Percentiles rank a stretch among this genome's conserved stretches.
Evolutionary conservation across 2,329 filamentous ascomycete species (phyloP).

Genomic region (Neurospora sp.): DNA sequence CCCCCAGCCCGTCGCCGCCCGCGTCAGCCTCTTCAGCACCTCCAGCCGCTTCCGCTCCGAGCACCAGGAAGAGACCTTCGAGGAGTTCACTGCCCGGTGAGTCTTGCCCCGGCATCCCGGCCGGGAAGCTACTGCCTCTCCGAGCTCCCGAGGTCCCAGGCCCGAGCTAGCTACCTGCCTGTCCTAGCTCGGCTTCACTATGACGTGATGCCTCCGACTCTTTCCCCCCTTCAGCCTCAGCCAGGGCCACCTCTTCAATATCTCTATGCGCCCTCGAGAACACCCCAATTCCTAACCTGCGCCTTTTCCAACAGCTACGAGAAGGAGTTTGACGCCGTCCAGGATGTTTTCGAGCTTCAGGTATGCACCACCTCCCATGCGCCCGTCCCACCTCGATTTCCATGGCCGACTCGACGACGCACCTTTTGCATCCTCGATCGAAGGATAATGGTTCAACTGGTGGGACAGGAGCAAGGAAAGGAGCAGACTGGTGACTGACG

Average conservation of each 20-base stretch:
- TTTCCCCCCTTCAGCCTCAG: conserved; percentile 9
- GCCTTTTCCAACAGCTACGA: conserved; percentile 62
- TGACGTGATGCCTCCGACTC: conserved; percentile 10
- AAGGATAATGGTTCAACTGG: neutral
- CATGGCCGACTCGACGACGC: conserved; percentile 7
- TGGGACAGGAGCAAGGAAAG: conserved; percentile 5
- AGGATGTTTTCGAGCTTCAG: conserved; percentile 99
- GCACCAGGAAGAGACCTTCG: conserved; percentile 93
- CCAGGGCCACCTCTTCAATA: conserved; percentile 6
- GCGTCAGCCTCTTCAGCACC: conserved; percentile 53
- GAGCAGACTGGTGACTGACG: neutral
- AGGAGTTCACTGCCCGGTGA: conserved; percentile 98
- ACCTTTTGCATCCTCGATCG: neutral
- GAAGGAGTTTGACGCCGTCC: conserved; percentile 96
- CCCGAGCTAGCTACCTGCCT: neutral
- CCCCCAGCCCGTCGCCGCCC: conserved; percentile 41
- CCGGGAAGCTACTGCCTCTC: neutral
- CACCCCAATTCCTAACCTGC: conserved; percentile 29
- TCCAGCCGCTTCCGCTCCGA: conserved; percentile 43
- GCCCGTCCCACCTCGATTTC: conserved; percentile 8
- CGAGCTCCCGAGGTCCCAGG: conserved; percentile 1
- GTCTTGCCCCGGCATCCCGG: conserved; percentile 19
- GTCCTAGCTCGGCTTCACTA: conserved; percentile 3
- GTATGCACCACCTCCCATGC: conserved; percentile 39
- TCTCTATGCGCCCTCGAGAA: conserved; percentile 5